Evolutionary conservation across 441 rosid genomes (phyloP), one percentile per base, ranked within the genome.

Genomic region (Euphorbia schlechtendalii): DNA sequence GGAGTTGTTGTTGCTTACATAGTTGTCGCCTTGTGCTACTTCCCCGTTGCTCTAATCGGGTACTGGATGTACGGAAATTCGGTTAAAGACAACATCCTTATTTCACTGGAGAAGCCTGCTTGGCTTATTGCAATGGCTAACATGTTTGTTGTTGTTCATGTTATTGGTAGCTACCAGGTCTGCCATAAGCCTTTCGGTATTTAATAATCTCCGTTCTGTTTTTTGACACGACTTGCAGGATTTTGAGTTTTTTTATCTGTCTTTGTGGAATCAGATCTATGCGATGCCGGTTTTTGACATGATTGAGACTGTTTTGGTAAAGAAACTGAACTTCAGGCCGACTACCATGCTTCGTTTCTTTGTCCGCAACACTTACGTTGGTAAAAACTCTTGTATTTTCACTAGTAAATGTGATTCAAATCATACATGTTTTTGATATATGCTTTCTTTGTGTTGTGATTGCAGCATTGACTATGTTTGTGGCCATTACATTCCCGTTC

Each of bases 281-380:
- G 90, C 96, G 13, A 86, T 92, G 84, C 94, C 92, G 0, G 94
- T 90, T 41, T 92, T 92, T 21, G 96, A 90, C 73, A 86, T 88
- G 98, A 21, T 88, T 0, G 97, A 92, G 71, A 86, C 90, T 12
- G n/a, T 82, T 15, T 69, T 92, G 62, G 96, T 90, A 3, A 88
- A 78, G 76, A 63, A 81, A 62, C 10, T 84, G 81, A 59, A 64
- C 53, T 86, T 86, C 77, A 56, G n/a, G 43, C 96, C 96, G 34
- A 67, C 66, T 34, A 55, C 63, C 40, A 72, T 30, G 60, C 92
- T 90, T 34, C 90, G 96, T 4, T 83, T 92, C 48, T 25, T 85
- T 40, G 68, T 80, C 4, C 88, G 92, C 2, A 81, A 78, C 49
- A 0, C 64, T 41, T 90, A 92, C 40, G 96, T 92, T 56, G 96